Base-by-base conservation (phyloP, 2,329 filamentous ascomycete genomes). In the Aspergillus sp. region DNA sequence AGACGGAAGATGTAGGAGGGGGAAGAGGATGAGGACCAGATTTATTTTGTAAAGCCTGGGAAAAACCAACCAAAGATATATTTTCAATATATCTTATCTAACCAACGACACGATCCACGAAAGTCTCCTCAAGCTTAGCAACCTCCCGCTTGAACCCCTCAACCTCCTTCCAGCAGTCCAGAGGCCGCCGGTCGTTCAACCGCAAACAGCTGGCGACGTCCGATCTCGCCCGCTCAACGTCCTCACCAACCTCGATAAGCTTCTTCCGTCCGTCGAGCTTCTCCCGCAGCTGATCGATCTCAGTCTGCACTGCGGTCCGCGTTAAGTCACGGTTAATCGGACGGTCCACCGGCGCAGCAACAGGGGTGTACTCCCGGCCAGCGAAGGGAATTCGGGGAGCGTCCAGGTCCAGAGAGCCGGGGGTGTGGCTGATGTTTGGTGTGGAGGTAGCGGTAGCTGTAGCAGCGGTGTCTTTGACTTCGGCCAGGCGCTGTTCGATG, bases 101-200 rank as follows among this genome's bases (percentile, higher is more conserved):
- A 57, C 68, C 68, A 48, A 72, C 65, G 60, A 94, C 83, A 73
- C 84, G 88, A 64, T 94, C 85, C 32, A 96, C 88, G 82, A 94
- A 97, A 22, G 77, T 78, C 71, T 82, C 85, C 80, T 96, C 91
- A 70, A 96, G 70, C 73, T 82, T 83, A 58, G 86, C 82, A 44
- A 97, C 90, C 77, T 95, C 88, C 60, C 80, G 79, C 81, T 90
- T 95, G 71, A 97, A 97, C 17, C 76, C 77, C 74, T 94, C 86
- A 20, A 96, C 89, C 79, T 96, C 90, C 70, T 84, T 80, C 86
- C 88, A 96, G 79, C 91, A 97, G 75, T 96, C 88, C 65, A 96
- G 75, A 66, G 91, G 90, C 68, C 89, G 80, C 55, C 89, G 79
- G 71, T 96, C 90, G 68, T 96, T 85, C 62, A 85, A 78, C 53